Base-by-base conservation (phyloP, 2,329 filamentous ascomycete species). In the Hypoxylon sp. region DNA sequence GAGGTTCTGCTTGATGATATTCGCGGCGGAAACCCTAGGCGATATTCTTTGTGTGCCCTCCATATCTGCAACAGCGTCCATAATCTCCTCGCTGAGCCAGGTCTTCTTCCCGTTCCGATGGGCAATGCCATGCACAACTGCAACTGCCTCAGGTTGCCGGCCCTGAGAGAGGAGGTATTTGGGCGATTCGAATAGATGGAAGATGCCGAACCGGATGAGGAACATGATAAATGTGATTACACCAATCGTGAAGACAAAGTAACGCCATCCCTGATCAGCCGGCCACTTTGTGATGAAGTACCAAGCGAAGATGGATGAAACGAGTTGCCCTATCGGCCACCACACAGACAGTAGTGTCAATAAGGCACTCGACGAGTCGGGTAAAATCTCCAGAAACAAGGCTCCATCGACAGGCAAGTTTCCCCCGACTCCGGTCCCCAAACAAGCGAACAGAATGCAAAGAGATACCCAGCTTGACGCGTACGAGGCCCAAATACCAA, bases 301-400 rank as follows among this genome's bases (percentile, higher is more conserved):
- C 93, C 92, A 95, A 6, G 91, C 92, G 52, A 93, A 83, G 4
- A 92, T 80, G 2, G 89, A 91, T 1, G 91, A 89, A 62, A 91
- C 86, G 6, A 97, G 84, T 76, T 96, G 92, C 5, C 93, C 93
- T 17, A 97, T 81, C 0, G 93, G 92, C 93, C 93, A 97, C 91
- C 92, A 96, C 6, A 94, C 87, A 6, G 92, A 93, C n/a, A 97
- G 84, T 52, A 95, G 84, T 0, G 93, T 96, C 31, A 96, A 82
- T 13, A 96, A 85, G 32, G 89, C 88, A 69, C 89, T 89, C n/a
- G 89, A 91, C 0, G 90, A 87, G 63, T 91, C 90, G 0, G 93
- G 93, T 0, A 97, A 81, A 71, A 95, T 95, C 75, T 97, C 93
- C 39, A 97, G 85, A 77, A 97, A 96, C 2, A 96, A 82, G 0